Evolutionary conservation across 225 moss, liverwort and hornwort genomes (phyloP).

Genomic region (Rhytidiadelphus loreus): DNA sequence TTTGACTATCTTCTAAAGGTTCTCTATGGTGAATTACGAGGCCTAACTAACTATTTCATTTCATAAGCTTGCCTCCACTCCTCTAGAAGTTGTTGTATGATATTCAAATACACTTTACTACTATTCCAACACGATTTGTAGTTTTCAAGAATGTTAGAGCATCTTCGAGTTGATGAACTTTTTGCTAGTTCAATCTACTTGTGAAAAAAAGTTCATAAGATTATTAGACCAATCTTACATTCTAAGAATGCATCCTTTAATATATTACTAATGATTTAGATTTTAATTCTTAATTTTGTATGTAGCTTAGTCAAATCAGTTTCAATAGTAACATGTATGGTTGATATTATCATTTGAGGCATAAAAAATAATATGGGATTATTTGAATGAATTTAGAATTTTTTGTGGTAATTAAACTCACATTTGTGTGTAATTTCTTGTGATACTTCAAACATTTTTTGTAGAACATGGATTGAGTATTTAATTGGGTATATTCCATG

Average conservation of each 20-base stretch:
- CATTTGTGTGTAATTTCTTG: background rate
- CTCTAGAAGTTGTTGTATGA: no score
- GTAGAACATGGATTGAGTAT: background rate
- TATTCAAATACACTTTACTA: no score
- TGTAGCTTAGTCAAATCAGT: background rate
- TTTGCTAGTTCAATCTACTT: no score
- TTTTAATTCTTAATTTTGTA: background rate
- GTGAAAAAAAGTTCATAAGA: no score
- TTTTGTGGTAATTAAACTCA: background rate
- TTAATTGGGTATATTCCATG: background rate
- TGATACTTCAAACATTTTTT: accelerated
- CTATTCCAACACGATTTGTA: no score
- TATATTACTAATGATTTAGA: background rate
- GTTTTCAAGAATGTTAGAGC: no score
- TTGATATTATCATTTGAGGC: background rate
- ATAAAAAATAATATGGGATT: background rate
- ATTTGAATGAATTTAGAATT: background rate
- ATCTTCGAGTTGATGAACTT: no score
- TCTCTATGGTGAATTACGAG: no score
- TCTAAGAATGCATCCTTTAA: background rate
- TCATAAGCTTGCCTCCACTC: no score
- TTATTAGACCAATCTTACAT: background rate
- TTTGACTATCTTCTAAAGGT: no score
- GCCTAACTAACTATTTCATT: no score
- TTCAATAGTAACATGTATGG: background rate